Evolutionary conservation across 164 flowering plant genomes (phyloP), one percentile per base, ranked within the genome.

Genomic region (Cinnamomum chago): DNA sequence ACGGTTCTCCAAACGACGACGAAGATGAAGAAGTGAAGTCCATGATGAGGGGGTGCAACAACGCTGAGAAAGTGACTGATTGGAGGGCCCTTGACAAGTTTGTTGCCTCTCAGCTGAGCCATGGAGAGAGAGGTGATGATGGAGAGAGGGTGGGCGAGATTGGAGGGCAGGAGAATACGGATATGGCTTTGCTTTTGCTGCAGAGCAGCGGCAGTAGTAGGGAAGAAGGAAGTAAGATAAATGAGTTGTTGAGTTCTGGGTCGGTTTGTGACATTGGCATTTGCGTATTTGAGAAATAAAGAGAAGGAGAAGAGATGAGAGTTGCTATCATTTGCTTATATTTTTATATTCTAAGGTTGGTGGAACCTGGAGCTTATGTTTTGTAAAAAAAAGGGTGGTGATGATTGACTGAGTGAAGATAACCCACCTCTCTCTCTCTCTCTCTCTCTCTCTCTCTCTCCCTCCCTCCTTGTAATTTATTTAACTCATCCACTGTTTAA

Each of bases 81-180:
- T 95, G 99, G 99, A 90, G 97, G 73, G 90, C 86, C 12, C 87
- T 95, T 12, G 99, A 95, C 80, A 91, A 86, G 88, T 89, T 95
- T 81, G 97, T 93, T 24, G 99, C 99, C 14, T 91, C 98, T 18
- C 98, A 94, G 76, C 67, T 92, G 86, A 92, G 98, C 71, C 97
- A 93, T n/a, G 92, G 83, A 73, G 86, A 87, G 33, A 73, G 81
- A 69, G 79, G 62, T 75, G 85, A 70, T 50, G 60, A 55, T 1
- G 76, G 62, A 47, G 84, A 72, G 55, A 84, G 82, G 55, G 71
- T 51, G 58, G 70, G 82, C 62, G 71, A 86, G 81, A 83, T 83
- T 69, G 86, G 67, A 27, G 72, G 14, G 22, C 72, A 78, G 72
- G 30, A 78, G 68, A 67, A 70, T 74, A 76, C 87, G 11, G 91